phyloP scores from a whole-genome alignment of 2,329 filamentous ascomycete genomes.

The Sarocladium brachiariae region DNA sequence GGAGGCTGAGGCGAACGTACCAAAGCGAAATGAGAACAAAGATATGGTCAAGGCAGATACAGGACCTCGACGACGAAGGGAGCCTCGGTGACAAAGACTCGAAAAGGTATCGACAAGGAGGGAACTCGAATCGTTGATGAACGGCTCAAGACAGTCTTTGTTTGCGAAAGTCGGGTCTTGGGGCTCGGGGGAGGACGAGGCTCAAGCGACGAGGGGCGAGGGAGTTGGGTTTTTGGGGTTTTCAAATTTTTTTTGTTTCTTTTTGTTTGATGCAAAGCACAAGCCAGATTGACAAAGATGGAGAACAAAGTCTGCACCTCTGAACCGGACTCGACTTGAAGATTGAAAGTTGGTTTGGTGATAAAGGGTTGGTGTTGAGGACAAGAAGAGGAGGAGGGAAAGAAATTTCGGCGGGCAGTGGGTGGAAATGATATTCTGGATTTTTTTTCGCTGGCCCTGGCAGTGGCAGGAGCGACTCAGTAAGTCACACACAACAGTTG shows the following conservation, averaged over 20 bases:
- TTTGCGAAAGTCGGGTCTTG: conserved; percentile 14
- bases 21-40: conserved; percentile 6
- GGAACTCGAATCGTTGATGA: background rate
- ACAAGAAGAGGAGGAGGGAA: conserved; percentile 33
- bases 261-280: conserved; percentile 35
- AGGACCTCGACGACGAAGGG: conserved; percentile 2
- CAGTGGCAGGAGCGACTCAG: conserved; percentile 7
- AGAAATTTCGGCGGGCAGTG: conserved; percentile 28
- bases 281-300: conserved; percentile 41
- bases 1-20: background rate
- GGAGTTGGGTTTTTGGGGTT: conserved; percentile 51
- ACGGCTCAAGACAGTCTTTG: conserved; percentile 9
- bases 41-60: conserved; percentile 6
- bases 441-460: conserved; percentile 5
- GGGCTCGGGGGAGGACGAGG: conserved; percentile 17
- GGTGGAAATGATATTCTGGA: conserved; percentile 9
- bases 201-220: conserved; percentile 7
- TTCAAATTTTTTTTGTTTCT: conserved; percentile 55
- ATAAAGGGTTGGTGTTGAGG: conserved; percentile 42
- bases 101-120: background rate
- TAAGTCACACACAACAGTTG: background rate
- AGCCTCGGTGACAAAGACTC: background rate
- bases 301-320: conserved; percentile 53
- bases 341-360: conserved; percentile 33
- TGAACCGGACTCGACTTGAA: conserved; percentile 41